phyloP scores from a whole-genome alignment of 768 basidiomycete species.

The Lentinula lateritia region DNA sequence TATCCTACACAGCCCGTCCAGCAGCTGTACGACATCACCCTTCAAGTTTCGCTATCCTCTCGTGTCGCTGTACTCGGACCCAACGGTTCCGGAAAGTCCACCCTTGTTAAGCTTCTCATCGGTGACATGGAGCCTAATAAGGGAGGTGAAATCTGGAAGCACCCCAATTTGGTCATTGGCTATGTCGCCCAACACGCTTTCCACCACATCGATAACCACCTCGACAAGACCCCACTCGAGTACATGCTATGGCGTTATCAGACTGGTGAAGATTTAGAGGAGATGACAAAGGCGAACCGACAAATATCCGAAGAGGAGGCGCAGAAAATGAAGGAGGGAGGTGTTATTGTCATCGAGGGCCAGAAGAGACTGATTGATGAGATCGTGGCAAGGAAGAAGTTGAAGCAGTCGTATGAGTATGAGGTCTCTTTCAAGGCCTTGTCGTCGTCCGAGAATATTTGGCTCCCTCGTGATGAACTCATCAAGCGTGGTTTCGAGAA shows the following conservation, averaged over 20 bases:
- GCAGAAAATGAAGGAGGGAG: conserved; percentile 96
- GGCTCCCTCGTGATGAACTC: conserved; percentile 94
- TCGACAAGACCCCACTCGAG: conserved; percentile 98
- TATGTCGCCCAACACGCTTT: conserved; percentile 99
- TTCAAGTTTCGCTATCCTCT: conserved; percentile 96
- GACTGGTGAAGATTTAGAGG: conserved; percentile 98
- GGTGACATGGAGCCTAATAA: conserved; percentile 96
- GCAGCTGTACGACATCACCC: conserved; percentile 90
- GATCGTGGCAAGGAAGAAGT: conserved; percentile 87
- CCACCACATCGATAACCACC: conserved; percentile 98
- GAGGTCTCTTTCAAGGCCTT: conserved; percentile 94
- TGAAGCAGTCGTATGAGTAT: conserved; percentile 99
- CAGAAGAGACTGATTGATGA: conserved; percentile 95
- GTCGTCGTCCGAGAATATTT: conserved; percentile 96
- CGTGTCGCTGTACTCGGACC: conserved; percentile 98
- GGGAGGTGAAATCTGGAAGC: conserved; percentile 98
- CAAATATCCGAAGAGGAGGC: conserved; percentile 83
- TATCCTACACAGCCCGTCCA: conserved; percentile 84
- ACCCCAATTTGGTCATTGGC: conserved; percentile 98
- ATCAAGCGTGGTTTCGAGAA: conserved; percentile 99
- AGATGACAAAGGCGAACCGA: conserved; percentile 88
- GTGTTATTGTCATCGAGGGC: conserved; percentile 80
- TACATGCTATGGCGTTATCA: conserved; percentile 99
- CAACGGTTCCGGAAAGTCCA: conserved; percentile 98
- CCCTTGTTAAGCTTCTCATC: conserved; percentile 93